Evolutionary conservation across 768 basidiomycete genomes (phyloP), one percentile per base, ranked within the genome.

Genomic region (Podaxis sp.): DNA sequence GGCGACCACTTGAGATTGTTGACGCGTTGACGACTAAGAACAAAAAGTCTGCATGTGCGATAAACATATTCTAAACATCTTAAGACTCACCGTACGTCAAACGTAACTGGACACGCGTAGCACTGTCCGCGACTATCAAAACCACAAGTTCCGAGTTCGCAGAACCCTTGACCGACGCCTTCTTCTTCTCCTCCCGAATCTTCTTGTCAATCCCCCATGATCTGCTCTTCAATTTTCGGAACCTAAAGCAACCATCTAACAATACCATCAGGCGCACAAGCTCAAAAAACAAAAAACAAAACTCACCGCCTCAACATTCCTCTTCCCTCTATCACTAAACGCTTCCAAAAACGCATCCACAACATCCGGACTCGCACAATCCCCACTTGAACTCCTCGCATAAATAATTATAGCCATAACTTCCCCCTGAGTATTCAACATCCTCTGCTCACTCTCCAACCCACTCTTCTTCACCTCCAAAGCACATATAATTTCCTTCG

Each of bases 1-100:
- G 85, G 81, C n/a, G 69, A 67, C 85, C 85, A 87, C 23, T 67
- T 68, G 1, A 79, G 80, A 37, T 78, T 71, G 50, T 68, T 72
- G 14, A 88, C 85, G 55, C 71, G 50, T 68, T 72, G 14, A 88
- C 85, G 55, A 84, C 86, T 85, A 61, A 21, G 51, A 44, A 37
- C 32, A 40, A 52, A 23, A 28, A 48, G 13, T 48, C 21, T 3
- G 25, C 16, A 58, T 11, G 36, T 32, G 42, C 23, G 3, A 52
- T 3, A 25, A 25, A n/a, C 13, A 40, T 11, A 21, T 50, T 25
- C 9, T 9, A 16, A 10, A 11, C 5, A 25, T 35, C 18, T 13
- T 32, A 54, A 32, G 27, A 69, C 81, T 28, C 62, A 84, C 84
- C 74, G 65, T 87, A 87, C 4, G 81, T 80, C 25, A 86, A 65